Base-by-base conservation (phyloP, 2,329 filamentous ascomycete genomes). In the Hypomyces rosellus region DNA sequence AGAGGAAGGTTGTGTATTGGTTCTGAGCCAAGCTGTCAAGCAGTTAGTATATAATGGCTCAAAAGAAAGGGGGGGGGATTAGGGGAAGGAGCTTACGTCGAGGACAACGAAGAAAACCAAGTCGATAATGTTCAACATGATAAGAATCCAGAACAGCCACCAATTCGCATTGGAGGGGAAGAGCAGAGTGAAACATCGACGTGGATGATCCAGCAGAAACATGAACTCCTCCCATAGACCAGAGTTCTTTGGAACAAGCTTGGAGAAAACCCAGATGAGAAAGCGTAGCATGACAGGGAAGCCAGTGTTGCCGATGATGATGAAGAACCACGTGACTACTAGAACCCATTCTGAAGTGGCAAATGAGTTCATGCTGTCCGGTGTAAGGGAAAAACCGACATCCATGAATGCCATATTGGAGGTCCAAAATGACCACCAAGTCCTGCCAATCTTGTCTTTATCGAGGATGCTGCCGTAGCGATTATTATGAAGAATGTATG, bases 201-300 rank as follows among this genome's bases (percentile, higher is more conserved):
- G 86, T 1, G 93, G 93, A 59, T 99, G 93, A 61, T 97, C 92
- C 1, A 99, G 79, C 16, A 99, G 73, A 61, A 99, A 99, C 36
- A 82, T 81, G 11, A 97, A 73, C 65, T 96, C 92, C 66, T 99
- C 92, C 82, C 88, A 96, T 1, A 95, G 66, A 1, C 85, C 84
- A 22, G 83, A 88, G 6, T 69, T 78, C 22, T 69, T 70, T 3
- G 87, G 84, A 1, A 84, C 78, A 44, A 87, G 57, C 49, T 85
- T 81, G 12, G 88, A 89, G 34, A 80, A 63, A 1, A 85, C 60
- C 92, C 93, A 99, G 54, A 99, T 97, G 55, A 93, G 81, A 61
- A 96, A 88, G 7, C 93, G 86, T 20, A 97, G 79, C 86, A 96
- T 91, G 62, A 93, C 88, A 0, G 92, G 93, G 59, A 97, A 97